Evolutionary conservation across 106 monocot species (phyloP), one percentile per base, ranked within the genome.

Genomic region (Iris macrosiphon): DNA sequence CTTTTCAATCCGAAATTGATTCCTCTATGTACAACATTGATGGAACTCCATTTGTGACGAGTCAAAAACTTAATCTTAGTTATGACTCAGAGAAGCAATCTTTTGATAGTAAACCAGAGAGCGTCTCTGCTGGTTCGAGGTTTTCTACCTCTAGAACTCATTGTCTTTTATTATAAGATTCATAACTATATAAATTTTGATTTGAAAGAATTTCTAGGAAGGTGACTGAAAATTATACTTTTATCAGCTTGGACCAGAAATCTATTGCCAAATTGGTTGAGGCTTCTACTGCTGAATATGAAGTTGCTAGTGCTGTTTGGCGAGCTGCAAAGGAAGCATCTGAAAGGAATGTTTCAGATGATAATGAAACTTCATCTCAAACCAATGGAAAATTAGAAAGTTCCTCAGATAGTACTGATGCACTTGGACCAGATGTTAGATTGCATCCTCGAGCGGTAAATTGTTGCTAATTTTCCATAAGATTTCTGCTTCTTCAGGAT

Each of bases 401-500:
- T 14, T 58, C 72, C 27, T 64, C 52, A 33, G 70, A 75, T 66
- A 69, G 26, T 49, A 45, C 15, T 62, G 57, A 65, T 67, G n/a
- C 66, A 47, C 66, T 69, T 71, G 65, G 85, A 60, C 82, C 79
- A 20, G 80, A 75, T 70, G 96, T 96, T 15, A 78, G 71, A 46
- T 76, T 96, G 52, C 96, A 96, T 64, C 64, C 96, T 66, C 73
- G 90, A 77, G 96, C 96, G 58, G 96, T 96, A 83, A 70, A 68
- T 52, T 42, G 11, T 37, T 5, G 33, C 11, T n/a, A 62, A 44
- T 45, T 48, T 31, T 9, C 59, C 20, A 6, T 49, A 18, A 13
- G 18, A 31, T 35, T 32, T 60, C 22, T 23, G 47, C 6, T 33
- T 10, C 10, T 22, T 60, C 7, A n/a, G n/a, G n/a, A 55, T 7